These are phyloP conservation scores for Leptosphaerulina australis DNA, from an alignment of 2,329 filamentous ascomycete genomes.

Conservation along the genomic window DNA sequence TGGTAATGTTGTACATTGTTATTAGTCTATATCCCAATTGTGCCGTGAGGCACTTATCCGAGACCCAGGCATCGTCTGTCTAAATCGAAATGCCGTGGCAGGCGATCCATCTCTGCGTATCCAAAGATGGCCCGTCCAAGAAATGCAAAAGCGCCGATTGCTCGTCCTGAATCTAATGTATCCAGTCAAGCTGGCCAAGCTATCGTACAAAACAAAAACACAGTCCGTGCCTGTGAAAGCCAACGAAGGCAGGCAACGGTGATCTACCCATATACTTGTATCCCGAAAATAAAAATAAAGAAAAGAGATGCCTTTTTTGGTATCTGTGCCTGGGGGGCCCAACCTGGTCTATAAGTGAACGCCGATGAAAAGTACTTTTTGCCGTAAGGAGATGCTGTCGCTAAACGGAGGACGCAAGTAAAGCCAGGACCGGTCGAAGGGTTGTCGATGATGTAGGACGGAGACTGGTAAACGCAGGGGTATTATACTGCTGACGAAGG, in stretches of 20 bases:
- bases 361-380: constrained; percentile 44
- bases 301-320: constrained; percentile 45
- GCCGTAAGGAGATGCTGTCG: constrained; percentile 45
- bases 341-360: constrained; percentile 49
- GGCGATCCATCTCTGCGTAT: constrained; percentile 16
- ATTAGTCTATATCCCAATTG: constrained; percentile 47
- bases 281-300: constrained; percentile 28
- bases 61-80: constrained; percentile 42
- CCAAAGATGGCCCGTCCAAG: constrained; percentile 38
- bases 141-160: constrained; percentile 42
- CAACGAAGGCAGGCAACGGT: constrained; percentile 44
- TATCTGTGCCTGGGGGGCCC: constrained; percentile 49
- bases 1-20: constrained; percentile 37
- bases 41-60: constrained; percentile 42
- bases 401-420: constrained; percentile 39
- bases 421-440: constrained; percentile 14
- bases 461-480: constrained; percentile 37
- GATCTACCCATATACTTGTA: constrained; percentile 44
- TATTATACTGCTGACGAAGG: constrained; percentile 48
- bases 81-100: constrained; percentile 36
- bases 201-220: constrained; percentile 46
- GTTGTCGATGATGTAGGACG: constrained; percentile 29
- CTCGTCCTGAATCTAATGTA: constrained; percentile 35
- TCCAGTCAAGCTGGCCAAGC: constrained; percentile 40
- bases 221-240: constrained; percentile 36